Evolutionary conservation across 1,284 basidiomycete species (phyloP), one percentile per base, ranked within the genome.

Genomic region (Phellopilus nigrolimitatus): DNA sequence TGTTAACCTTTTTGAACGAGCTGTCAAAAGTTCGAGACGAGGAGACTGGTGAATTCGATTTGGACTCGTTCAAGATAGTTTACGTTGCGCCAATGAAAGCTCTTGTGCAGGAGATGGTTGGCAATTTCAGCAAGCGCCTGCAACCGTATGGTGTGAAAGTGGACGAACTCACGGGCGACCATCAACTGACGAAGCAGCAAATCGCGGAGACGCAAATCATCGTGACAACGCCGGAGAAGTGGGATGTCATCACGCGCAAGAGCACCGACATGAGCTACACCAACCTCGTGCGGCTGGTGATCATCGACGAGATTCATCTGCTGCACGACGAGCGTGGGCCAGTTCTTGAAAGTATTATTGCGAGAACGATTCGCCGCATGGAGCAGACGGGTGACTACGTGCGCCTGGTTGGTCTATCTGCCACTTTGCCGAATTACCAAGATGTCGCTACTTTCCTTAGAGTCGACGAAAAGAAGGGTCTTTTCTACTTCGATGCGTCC

Each of bases 61-160:
- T 94, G 28, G 85, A 90, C 59, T 74, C 88, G 0, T 97, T 98
- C 82, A 99, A 99, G 73, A 92, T 98, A 56, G 87, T 99, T 59
- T 99, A 99, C 66, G 84, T 99, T 45, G 95, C 97, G 0, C 97
- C 97, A 1, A 99, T 99, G 97, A 99, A 97, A 67, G 95, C 94
- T 1, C 79, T 98, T 51, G 94, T 98, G 0, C 94, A 97, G 66
- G 94, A 98, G 68, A 95, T 95, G 85, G 94, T 97, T 54, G 88
- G 91, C 59, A 95, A 94, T 62, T 98, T 98, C 64, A 76, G 78
- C 47, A 74, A 81, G n/a, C 88, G 97, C 3, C 82, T 99, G 34
- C 76, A 79, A 8, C 75, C 78, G 1, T 95, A 85, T 63, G 91
- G 88, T 44, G 80, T 99, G 69, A 88, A 83, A 58, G 90, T 99